These are phyloP conservation scores for Trametes cinnabarina DNA, from an alignment of 768 basidiomycete genomes.

Conservation along the genomic window DNA sequence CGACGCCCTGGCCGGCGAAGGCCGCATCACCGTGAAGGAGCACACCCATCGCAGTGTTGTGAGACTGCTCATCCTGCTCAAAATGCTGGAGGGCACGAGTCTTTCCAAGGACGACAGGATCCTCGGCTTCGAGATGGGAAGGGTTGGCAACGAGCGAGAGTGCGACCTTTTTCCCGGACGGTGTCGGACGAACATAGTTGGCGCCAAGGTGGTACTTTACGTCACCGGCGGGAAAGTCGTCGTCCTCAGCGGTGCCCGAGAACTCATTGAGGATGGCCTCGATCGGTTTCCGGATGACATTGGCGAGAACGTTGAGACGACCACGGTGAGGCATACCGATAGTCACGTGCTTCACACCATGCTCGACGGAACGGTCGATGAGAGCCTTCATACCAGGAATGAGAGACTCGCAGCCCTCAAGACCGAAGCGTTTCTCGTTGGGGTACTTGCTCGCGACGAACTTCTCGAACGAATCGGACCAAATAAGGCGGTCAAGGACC, in stretches of 20 bases:
- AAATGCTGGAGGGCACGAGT: constrained; percentile 97
- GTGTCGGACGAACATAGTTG: constrained; percentile 97
- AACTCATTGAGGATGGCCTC: constrained; percentile 99
- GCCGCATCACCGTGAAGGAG: constrained; percentile 97
- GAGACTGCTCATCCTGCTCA: constrained; percentile 78
- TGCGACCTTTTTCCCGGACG: constrained; percentile 95
- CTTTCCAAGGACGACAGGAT: constrained; percentile 98
- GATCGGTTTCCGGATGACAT: constrained; percentile 97
- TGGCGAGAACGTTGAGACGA: constrained; percentile 94
- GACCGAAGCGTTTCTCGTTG: constrained; percentile 98
- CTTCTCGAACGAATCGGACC: constrained; percentile 99
- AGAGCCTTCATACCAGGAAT: constrained; percentile 99
- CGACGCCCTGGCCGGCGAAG: constrained; percentile 96
- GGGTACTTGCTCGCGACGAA: constrained; percentile 99
- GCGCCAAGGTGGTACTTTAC: constrained; percentile 99
- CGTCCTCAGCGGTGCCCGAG: constrained; percentile 63
- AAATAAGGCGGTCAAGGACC: constrained; percentile 98
- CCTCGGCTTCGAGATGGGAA: constrained; percentile 95
- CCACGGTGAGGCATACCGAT: constrained; percentile 99
- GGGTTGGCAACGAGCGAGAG: constrained; percentile 98
- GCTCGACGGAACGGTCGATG: constrained; percentile 96
- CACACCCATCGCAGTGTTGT: constrained; percentile 89
- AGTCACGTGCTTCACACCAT: constrained; percentile 92
- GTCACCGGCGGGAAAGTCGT: constrained; percentile 87
- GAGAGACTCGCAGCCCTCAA: constrained; percentile 96